phyloP scores from a whole-genome alignment of 2,329 filamentous ascomycete species.

The Cladosporium oxysporum region DNA sequence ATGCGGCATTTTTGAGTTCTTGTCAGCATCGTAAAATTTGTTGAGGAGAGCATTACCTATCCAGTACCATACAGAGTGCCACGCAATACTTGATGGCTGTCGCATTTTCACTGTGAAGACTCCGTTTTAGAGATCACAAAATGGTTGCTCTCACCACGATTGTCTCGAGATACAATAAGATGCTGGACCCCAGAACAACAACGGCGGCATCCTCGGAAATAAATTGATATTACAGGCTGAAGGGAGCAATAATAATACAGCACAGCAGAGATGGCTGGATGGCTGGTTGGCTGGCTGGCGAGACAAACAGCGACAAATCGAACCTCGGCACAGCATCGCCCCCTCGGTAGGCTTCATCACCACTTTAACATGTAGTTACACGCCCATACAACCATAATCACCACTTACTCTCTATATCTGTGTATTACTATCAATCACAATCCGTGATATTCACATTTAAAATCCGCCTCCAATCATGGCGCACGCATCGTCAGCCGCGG shows the following conservation, averaged over 20 bases:
- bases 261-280: neutral
- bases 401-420: neutral
- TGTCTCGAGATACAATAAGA: neutral
- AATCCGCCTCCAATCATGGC: constrained; percentile 28
- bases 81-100: neutral
- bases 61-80: neutral
- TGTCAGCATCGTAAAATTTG: neutral
- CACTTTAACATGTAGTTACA: neutral
- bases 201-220: neutral
- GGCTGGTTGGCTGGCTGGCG: neutral
- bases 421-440: neutral
- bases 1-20: neutral
- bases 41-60: neutral
- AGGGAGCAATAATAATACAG: neutral
- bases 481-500: constrained; percentile 33
- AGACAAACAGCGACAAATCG: neutral
- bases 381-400: neutral
- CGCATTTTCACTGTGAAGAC: neutral
- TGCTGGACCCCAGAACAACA: neutral
- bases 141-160: neutral
- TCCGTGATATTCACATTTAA: neutral
- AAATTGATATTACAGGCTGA: neutral
- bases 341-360: neutral
- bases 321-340: constrained; percentile 3
- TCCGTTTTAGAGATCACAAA: neutral